These are phyloP conservation scores for Primulina huaijiensis DNA, from an alignment of 257 asterid genomes.

Conservation along the genomic window DNA sequence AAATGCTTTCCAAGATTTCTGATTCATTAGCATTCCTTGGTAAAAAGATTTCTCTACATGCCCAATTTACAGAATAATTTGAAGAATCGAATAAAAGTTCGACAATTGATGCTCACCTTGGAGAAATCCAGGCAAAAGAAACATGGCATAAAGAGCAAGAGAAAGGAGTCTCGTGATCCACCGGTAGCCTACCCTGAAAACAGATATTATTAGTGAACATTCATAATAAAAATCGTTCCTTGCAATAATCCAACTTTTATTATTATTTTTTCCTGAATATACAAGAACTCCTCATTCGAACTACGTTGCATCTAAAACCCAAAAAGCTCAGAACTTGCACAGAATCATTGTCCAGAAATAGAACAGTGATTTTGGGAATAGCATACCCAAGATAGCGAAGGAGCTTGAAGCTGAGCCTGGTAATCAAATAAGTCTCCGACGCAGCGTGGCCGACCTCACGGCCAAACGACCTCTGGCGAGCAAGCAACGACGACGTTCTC, in stretches of 20 bases:
- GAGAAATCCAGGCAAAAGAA: conserved; percentile 97
- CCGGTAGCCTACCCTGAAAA: conserved; percentile 94
- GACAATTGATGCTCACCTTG: conserved; percentile 53
- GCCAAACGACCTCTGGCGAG: conserved; percentile 62
- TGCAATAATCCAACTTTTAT: not conserved
- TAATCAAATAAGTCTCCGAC: conserved; percentile 87
- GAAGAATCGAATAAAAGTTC: conserved; percentile 20
- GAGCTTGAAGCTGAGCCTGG: conserved; percentile 80
- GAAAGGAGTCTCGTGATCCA: conserved; percentile 86
- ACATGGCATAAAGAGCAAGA: conserved; percentile 74
- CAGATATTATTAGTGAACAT: conserved; percentile 33
- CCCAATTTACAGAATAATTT: not conserved
- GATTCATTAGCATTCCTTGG: conserved; percentile 1
- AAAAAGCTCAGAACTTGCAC: not conserved
- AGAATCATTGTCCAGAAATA: not conserved
- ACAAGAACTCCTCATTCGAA: not conserved
- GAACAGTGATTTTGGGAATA: not conserved
- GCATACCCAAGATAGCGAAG: conserved; percentile 84
- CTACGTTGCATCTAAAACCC: not conserved
- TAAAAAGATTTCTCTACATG: not conserved
- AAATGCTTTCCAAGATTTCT: not conserved
- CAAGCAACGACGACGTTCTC: conserved; percentile 42
- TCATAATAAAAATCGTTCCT: conserved; percentile 16
- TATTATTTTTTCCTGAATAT: not conserved
- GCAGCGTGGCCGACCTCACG: conserved; percentile 87